Evolutionary conservation across 106 monocot genomes (phyloP), one percentile per base, ranked within the genome.

Genomic region (Agapanthus africanus): DNA sequence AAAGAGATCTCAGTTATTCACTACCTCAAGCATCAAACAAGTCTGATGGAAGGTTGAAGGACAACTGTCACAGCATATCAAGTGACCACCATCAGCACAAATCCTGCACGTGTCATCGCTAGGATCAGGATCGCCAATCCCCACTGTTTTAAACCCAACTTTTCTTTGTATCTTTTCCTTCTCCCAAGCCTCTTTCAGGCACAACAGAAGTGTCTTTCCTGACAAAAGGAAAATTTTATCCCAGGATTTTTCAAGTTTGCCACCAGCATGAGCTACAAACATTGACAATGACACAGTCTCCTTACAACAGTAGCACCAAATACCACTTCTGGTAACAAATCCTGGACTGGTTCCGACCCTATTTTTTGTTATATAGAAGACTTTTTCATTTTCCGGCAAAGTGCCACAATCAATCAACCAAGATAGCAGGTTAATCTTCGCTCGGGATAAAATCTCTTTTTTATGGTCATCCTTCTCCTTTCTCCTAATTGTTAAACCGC

Each of bases 11-110:
- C 4, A 26, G 40, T 40, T 7, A 39, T 11, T 22, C 19, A 40
- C 11, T 74, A 83, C 91, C 91, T 87, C 71, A 2, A 91, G 83
- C 69, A 72, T 63, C 23, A 91, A 28, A 39, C 91, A 91, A 1
- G 74, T 84, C 56, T 79, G 91, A 77, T 91, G 91, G 65, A 91
- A 91, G 47, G 91, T 87, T 16, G 87, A 84, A 65, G 87, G 84
- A 67, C 87, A 91, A 59, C 56, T 70, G 72, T 91, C 91, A 69
- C 87, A 91, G 74, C 87, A 87, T 72, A 91, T 79, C 72, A 91
- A 63, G 32, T 73, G 51, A 33, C 84, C 91, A 49, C 87, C 90
- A 74, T 91, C 87, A 39, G 81, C 87, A 73, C 91, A 91, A 37
- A 91, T 70, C n/a, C 87, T 84, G 34, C 91, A 91, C 0, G 79